Evolutionary conservation across 108 stramenopile species (phyloP).

Genomic region (Discostella stelligeroides): DNA sequence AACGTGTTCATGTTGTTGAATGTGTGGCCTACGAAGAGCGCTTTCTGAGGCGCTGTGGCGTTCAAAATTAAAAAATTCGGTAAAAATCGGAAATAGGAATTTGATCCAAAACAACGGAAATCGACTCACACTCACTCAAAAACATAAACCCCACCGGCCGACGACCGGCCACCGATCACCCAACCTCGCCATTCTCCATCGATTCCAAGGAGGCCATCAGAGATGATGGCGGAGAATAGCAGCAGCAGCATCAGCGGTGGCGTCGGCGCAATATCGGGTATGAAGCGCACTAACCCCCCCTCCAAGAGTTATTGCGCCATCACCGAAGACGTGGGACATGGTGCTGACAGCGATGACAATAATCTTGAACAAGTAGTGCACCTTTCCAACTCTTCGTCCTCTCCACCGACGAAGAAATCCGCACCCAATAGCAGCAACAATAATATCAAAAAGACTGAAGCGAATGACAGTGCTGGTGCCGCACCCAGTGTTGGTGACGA

Average conservation of each 20-base stretch:
- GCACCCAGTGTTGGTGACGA: conserved; percentile 12
- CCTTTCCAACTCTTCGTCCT: background rate
- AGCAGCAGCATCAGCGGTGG: background rate
- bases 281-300: background rate
- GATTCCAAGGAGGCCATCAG: no score
- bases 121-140: no score
- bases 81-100: no score
- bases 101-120: no score
- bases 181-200: no score
- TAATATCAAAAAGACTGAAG: background rate
- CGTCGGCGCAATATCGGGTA: conserved; percentile 7
- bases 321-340: background rate
- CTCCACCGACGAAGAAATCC: background rate
- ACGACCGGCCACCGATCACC: no score
- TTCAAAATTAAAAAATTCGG: no score
- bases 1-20: no score
- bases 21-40: no score
- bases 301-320: background rate
- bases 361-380: background rate
- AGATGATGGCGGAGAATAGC: background rate
- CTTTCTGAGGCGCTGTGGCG: no score
- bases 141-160: no score
- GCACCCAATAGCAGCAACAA: background rate
- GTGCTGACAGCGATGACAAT: background rate
- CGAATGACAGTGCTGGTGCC: background rate